A percentile compares a stretch with the other conserved stretches of the same genome.
Conservation (phyloP, 768 basidiomycete genomes). For the Boletus subcaerulescens region DNA sequence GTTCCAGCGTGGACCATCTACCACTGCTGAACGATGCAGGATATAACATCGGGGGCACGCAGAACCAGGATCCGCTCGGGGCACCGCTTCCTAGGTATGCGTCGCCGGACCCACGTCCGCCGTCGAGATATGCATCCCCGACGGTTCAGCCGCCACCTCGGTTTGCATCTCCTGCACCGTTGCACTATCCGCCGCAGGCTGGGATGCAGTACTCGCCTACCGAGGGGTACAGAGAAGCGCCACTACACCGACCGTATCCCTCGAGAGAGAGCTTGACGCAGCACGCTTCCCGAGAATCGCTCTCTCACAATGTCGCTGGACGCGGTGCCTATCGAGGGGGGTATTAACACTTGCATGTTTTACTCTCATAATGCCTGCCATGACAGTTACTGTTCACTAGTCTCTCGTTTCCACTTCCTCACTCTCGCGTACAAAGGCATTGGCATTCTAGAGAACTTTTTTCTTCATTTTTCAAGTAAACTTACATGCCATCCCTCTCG, state of each 20-base stretch:
- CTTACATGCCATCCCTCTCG: neutral
- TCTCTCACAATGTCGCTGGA: conserved; percentile 27
- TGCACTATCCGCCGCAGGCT: conserved; percentile 38
- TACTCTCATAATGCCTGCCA: conserved; percentile 12
- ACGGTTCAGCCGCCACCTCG: conserved; percentile 24
- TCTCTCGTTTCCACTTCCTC: conserved; percentile 9
- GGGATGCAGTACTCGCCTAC: conserved; percentile 24
- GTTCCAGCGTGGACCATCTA: conserved; percentile 49
- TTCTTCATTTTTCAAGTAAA: neutral
- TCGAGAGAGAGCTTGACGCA: conserved; percentile 13
- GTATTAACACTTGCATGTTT: conserved; percentile 1
- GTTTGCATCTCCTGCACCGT: conserved; percentile 39
- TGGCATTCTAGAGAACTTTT: conserved; percentile 12
- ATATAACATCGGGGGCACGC: conserved; percentile 12
- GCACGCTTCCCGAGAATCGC: conserved; percentile 17
- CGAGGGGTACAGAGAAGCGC: conserved; percentile 53
- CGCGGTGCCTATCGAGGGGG: conserved; percentile 30
- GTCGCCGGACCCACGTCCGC: conserved; percentile 17
- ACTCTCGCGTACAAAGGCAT: neutral
- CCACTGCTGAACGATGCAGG: conserved; percentile 48
- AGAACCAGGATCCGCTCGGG: conserved; percentile 15
- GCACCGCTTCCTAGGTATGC: conserved; percentile 28
- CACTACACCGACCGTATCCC: conserved; percentile 55
- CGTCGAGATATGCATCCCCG: conserved; percentile 32
- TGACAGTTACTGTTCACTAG: conserved; percentile 16